Conservation (phyloP, 805 yeast genomes). For the Metschnikowia gelsemii region DNA sequence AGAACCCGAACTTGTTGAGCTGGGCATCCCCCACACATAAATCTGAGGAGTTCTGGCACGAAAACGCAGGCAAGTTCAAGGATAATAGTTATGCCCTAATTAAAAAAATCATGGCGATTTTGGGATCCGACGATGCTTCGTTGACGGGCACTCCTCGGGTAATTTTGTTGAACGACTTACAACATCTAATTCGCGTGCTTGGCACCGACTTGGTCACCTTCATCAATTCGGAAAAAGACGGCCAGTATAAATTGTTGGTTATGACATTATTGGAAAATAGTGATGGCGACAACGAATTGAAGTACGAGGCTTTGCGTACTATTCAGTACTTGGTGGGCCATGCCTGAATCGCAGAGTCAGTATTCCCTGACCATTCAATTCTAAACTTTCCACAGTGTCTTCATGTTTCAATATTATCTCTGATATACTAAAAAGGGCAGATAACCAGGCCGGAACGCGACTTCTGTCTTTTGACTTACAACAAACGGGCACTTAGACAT, state of each 20-base stretch:
- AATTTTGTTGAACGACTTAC: constrained; percentile 45
- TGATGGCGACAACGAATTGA: constrained; percentile 78
- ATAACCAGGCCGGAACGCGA: no score
- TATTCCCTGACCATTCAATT: constrained; percentile 1
- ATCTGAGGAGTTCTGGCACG: constrained; percentile 86
- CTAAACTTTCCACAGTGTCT: constrained; percentile 1
- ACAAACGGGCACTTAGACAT: no score
- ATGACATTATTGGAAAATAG: constrained; percentile 75
- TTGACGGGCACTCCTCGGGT: constrained; percentile 27
- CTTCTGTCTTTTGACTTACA: no score
- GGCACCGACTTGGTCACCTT: constrained; percentile 40
- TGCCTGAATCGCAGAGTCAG: constrained; percentile 13
- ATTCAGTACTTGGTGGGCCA: constrained; percentile 93
- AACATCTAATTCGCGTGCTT: constrained; percentile 40
- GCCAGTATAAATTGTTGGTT: constrained; percentile 66
- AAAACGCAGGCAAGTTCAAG: constrained; percentile 73
- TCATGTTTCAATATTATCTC: no score
- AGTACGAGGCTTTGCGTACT: constrained; percentile 92
- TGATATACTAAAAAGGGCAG: no score
- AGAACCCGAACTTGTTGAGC: constrained; percentile 75
- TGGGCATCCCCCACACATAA: constrained; percentile 83
- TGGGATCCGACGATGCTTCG: constrained; percentile 33
- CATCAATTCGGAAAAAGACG: constrained; percentile 45
- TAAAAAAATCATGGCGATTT: constrained; percentile 55
- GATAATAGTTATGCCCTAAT: constrained; percentile 73